Conservation (phyloP, 73 alveolate genomes). For the Tetrahymena thermophila region DNA sequence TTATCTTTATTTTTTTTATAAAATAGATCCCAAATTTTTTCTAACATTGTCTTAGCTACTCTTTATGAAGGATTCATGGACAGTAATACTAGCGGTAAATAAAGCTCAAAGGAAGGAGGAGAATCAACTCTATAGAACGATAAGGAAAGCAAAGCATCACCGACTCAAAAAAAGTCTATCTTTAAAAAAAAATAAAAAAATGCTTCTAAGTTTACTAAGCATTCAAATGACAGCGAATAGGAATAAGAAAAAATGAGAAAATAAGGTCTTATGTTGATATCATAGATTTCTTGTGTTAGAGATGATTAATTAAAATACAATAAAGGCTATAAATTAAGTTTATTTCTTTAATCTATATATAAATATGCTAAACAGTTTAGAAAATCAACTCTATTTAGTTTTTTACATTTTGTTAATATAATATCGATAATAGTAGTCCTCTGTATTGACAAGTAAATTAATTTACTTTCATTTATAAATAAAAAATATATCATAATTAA, state of each 20-base stretch:
- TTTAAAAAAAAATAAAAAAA: not conserved
- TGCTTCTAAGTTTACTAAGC: not conserved
- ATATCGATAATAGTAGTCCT: not conserved
- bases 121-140: not conserved
- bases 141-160: not conserved
- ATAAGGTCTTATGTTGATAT: not conserved
- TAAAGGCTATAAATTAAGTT: not conserved
- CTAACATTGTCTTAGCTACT: not conserved
- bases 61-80: not conserved
- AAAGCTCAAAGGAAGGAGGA: not conserved
- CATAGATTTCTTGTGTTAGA: not conserved
- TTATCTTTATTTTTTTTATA: not conserved
- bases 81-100: not conserved
- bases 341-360: not conserved
- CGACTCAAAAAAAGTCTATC: not conserved
- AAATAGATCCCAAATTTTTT: not conserved
- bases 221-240: not conserved
- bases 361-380: not conserved
- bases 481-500: too few relatives aligned
- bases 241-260: not conserved
- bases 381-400: not conserved
- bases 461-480: too few relatives aligned
- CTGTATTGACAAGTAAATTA: not conserved
- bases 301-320: not conserved
- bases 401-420: not conserved